Conservation (phyloP, 2,329 filamentous ascomycete species). For the Fusarium sp. region DNA sequence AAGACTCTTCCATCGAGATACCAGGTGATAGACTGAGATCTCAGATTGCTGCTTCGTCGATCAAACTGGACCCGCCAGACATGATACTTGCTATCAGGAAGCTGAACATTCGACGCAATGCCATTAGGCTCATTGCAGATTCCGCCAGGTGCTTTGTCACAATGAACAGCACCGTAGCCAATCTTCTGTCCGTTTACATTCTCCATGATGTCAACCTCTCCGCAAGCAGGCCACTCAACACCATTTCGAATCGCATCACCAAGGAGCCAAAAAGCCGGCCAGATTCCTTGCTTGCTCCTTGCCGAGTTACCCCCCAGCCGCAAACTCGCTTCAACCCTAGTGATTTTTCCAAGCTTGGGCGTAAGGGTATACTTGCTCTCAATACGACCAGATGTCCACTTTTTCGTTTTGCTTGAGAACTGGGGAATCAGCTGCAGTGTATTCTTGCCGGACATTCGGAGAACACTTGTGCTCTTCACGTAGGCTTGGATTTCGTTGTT, state of each 20-base stretch:
- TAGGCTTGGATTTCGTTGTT: constrained; percentile 64
- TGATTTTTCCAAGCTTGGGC: constrained; percentile 55
- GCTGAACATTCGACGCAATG: constrained; percentile 44
- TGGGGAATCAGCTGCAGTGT: constrained; percentile 62
- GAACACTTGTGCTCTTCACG: constrained; percentile 54
- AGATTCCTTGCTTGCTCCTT: constrained; percentile 60
- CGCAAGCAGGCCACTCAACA: constrained; percentile 59
- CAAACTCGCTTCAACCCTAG: constrained; percentile 55
- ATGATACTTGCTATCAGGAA: constrained; percentile 56
- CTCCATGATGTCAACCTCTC: constrained; percentile 67
- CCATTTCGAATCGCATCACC: constrained; percentile 59
- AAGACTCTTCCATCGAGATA: constrained; percentile 55
- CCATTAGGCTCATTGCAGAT: constrained; percentile 62
- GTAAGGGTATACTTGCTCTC: constrained; percentile 59
- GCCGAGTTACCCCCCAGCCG: constrained; percentile 55
- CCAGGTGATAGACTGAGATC: constrained; percentile 61
- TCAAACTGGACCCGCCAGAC: constrained; percentile 60
- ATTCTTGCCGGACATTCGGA: constrained; percentile 59
- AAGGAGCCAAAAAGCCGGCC: constrained; percentile 67
- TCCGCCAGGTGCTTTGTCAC: constrained; percentile 54
- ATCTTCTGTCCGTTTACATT: constrained; percentile 58
- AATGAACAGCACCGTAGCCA: constrained; percentile 62
- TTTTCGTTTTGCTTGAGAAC: constrained; percentile 43
- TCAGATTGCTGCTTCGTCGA: constrained; percentile 55
- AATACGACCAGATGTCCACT: constrained; percentile 65